Percentiles rank a stretch among this genome's conserved stretches.
These are phyloP conservation scores for Aspergillus flavus DNA, from an alignment of 2,329 filamentous ascomycete genomes.

Conservation along the genomic window DNA sequence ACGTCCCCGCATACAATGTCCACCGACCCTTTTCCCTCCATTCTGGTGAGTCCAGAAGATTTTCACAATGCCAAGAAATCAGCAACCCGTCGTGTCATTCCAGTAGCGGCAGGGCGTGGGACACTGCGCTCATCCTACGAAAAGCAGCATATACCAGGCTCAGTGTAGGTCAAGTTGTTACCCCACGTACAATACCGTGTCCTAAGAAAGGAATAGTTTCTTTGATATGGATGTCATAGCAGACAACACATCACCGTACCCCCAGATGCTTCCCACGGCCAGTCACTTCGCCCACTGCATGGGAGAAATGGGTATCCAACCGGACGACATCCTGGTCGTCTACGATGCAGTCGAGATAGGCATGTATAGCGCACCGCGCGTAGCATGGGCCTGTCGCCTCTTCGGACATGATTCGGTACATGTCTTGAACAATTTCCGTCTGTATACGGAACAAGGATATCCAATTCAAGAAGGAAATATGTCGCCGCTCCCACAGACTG, in stretches of 20 bases:
- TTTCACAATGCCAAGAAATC: conserved; percentile 9
- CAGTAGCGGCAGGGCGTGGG: conserved; percentile 26
- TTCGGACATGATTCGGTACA: conserved; percentile 32
- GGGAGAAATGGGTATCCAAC: conserved; percentile 22
- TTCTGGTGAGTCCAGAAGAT: conserved; percentile 18
- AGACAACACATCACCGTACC: conserved; percentile 27
- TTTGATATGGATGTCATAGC: conserved; percentile 32
- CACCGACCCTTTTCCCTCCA: conserved; percentile 11
- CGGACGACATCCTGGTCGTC: conserved; percentile 30
- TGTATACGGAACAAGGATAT: conserved; percentile 23
- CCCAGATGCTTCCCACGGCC: conserved; percentile 32
- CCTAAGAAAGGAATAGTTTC: conserved; percentile 23
- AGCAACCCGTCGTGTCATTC: conserved; percentile 22
- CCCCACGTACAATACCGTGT: background rate
- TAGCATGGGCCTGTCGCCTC: conserved; percentile 30
- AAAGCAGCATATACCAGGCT: conserved; percentile 26
- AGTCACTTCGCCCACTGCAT: conserved; percentile 25
- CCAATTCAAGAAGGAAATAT: conserved; percentile 19
- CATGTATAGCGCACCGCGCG: conserved; percentile 32
- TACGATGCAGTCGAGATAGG: conserved; percentile 33
- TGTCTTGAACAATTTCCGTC: conserved; percentile 34
- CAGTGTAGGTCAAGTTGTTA: conserved; percentile 21
- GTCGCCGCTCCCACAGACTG: background rate
- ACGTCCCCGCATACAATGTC: background rate
- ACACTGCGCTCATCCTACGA: conserved; percentile 16